Base-by-base conservation (phyloP, 495 filamentous ascomycete genomes). In the Hypoxylon rickii region DNA sequence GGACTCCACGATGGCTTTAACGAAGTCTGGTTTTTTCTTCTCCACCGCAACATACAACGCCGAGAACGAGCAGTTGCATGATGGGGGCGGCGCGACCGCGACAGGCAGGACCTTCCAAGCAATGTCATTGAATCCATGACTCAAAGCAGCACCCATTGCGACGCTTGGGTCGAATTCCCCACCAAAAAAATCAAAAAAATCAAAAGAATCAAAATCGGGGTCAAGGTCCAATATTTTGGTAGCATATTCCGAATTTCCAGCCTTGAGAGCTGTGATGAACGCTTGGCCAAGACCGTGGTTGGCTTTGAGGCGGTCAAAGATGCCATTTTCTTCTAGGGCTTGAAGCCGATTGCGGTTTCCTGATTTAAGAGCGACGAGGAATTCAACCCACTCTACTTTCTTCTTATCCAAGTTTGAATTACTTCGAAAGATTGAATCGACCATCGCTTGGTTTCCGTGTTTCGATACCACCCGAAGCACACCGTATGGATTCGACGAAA, bases 71-170 rank as follows among this genome's bases (percentile, higher is more conserved):
- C 11, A 12, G 13, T 12, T 34, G 12, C 32, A n/a, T n/a, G n/a
- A n/a, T n/a, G n/a, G n/a, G n/a, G n/a, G n/a, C n/a, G n/a, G n/a
- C n/a, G n/a, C 32, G 32, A n/a, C 32, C 4, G 6, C 26, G 32
- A 20, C 10, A 18, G 17, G 15, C 4, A 51, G 18, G 17, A 51
- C 33, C 7, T 47, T 33, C 51, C 43, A 46, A 34, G 43, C 51
- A 42, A 55, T 55, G 13, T 47, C 34, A 26, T 55, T 43, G 24
- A 55, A 46, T 16, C n/a, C n/a, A 41, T 46, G 43, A 47, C 33
- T 7, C 12, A 55, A 22, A 34, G 51, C 51, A 38, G 42, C 32
- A 21, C 8, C n/a, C 8, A 54, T 3, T 3, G 33, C 33, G n/a
- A 1, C 29, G 12, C 1, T 3, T n/a, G 19, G 3, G 21, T 20